Base-by-base conservation (phyloP, 176 grass and related monocot genomes). In the Triticum turgidum region DNA sequence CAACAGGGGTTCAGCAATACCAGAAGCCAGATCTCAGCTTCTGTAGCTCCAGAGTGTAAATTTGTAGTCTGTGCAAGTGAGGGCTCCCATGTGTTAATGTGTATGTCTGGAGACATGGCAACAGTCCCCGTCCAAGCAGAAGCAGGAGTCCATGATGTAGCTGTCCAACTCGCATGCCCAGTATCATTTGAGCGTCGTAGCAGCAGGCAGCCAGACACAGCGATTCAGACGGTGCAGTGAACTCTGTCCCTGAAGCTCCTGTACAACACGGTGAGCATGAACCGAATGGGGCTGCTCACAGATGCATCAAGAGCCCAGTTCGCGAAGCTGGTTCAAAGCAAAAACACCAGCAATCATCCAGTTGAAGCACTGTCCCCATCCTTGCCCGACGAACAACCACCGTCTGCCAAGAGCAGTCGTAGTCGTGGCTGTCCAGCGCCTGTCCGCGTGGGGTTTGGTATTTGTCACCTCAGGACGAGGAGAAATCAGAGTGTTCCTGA, bases 11-110 rank as follows among this genome's bases (percentile, higher is more conserved):
- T 92, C 65, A 89, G 91, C 70, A 93, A 93, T 79, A 92, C 91
- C 2, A 92, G 89, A 79, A 98, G 96, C 84, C 93, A 98, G 64
- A 95, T 98, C 72, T 95, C 95, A 34, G 95, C 95, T 44, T 93
- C 91, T 44, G 73, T 91, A 54, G 89, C 91, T 52, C 76, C 93
- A 41, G 93, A 98, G 35, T 84, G 95, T 51, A 95, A 92, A 82
- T 95, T 91, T 75, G 89, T 95, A 35, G 82, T 92, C 18, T 98
- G 91, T 75, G 95, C 93, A 44, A 92, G 93, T 34, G 96, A 98
- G 86, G 96, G 92, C 38, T 98, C 96, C 4, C 49, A 1, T 52
- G 49, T 52, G 49, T 52, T 27, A 44, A 98, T 61, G 89, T 98
- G 58, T 95, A 98, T 73, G 86, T 95, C 65, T 98, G 96, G 96